These are phyloP conservation scores for Colletotrichum tanaceti DNA, from an alignment of 2,329 filamentous ascomycete genomes.

Conservation along the genomic window DNA sequence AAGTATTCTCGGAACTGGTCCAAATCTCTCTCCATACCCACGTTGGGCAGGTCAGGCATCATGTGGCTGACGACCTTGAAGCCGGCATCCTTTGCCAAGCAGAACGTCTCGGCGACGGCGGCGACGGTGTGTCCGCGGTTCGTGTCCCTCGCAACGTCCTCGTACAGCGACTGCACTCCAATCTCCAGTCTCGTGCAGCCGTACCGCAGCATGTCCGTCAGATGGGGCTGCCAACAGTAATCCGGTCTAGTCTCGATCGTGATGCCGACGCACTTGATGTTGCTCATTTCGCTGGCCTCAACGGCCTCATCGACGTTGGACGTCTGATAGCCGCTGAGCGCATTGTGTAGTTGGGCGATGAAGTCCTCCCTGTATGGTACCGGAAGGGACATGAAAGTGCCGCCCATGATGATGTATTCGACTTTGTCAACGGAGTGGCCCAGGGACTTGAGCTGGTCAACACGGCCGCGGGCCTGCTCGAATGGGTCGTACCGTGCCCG, in stretches of 20 bases:
- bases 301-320: constrained; percentile 96
- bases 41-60: constrained; percentile 99
- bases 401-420: constrained; percentile 99
- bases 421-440: constrained; percentile 99
- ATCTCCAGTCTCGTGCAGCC: constrained; percentile 95
- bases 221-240: constrained; percentile 95
- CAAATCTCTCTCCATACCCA: constrained; percentile 97
- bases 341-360: constrained; percentile 95
- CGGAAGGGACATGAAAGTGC: constrained; percentile 97
- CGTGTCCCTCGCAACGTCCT: constrained; percentile 97
- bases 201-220: constrained; percentile 97
- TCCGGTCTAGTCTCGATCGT: constrained; percentile 98
- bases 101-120: constrained; percentile 95
- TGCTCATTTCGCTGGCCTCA: constrained; percentile 93
- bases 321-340: constrained; percentile 94
- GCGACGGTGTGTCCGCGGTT: constrained; percentile 97
- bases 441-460: constrained; percentile 95
- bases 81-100: constrained; percentile 94
- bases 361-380: constrained; percentile 92
- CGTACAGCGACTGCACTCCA: constrained; percentile 95
- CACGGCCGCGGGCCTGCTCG: constrained; percentile 93
- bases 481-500: constrained; percentile 97
- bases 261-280: constrained; percentile 97
- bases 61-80: constrained; percentile 99
- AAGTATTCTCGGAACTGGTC: constrained; percentile 99